Evolutionary conservation across 768 basidiomycete species (phyloP).

Genomic region (Phanerochaete carnosa): DNA sequence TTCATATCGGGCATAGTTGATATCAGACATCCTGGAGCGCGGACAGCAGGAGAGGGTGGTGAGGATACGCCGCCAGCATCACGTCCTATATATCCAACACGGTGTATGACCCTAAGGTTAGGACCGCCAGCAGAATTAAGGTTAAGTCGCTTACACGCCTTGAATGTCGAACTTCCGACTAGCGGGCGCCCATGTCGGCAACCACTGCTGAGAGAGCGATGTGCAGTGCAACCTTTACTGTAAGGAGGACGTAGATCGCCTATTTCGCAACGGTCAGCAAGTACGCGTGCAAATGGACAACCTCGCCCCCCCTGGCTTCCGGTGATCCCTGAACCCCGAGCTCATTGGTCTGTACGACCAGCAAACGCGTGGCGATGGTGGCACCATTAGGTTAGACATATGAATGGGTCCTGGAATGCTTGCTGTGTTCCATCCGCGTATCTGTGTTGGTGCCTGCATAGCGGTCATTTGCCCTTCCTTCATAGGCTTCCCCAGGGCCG

Average conservation of each 20-base stretch:
- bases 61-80: too few species aligned
- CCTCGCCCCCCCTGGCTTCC: background rate
- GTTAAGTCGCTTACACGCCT: background rate
- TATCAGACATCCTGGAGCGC: background rate
- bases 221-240: too few species aligned
- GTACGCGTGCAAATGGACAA: background rate
- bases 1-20: conserved; percentile 7
- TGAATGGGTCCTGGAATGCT: background rate
- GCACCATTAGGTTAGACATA: too few species aligned
- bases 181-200: too few species aligned
- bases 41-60: background rate
- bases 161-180: background rate
- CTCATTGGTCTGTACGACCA: background rate
- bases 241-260: background rate
- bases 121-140: background rate
- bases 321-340: background rate
- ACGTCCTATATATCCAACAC: too few species aligned
- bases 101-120: background rate
- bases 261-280: background rate
- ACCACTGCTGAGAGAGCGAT: too few species aligned
- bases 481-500: too few species aligned
- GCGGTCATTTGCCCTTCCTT: too few species aligned
- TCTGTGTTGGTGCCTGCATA: too few species aligned
- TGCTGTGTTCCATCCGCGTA: too few species aligned
- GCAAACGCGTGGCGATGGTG: background rate